Percentiles rank a stretch among this genome's conserved stretches.
Conservation (phyloP, 1,284 basidiomycete species). For the Singerocomus rubriflavus region DNA sequence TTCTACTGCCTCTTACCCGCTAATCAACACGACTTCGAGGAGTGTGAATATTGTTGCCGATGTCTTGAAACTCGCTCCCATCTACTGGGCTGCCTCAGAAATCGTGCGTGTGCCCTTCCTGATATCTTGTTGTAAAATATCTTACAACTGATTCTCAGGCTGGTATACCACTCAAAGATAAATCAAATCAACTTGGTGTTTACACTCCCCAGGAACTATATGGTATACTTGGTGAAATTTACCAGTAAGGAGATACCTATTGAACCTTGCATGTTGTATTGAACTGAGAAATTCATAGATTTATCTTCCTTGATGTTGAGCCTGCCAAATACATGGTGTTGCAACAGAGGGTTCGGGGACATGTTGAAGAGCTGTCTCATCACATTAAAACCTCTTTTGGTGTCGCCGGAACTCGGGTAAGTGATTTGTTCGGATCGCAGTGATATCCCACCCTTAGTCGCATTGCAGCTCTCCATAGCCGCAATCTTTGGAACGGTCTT, state of each 20-base stretch:
- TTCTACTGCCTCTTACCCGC: constrained; percentile 46
- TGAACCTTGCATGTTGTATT: not conserved
- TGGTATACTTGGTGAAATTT: constrained; percentile 63
- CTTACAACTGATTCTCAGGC: constrained; percentile 41
- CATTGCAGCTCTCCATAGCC: constrained; percentile 48
- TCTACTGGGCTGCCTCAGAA: constrained; percentile 66
- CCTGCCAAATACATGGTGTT: constrained; percentile 52
- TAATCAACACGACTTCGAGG: constrained; percentile 48
- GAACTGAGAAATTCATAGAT: constrained; percentile 40
- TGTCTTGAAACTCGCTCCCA: constrained; percentile 63
- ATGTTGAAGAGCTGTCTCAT: constrained; percentile 51
- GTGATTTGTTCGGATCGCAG: not conserved
- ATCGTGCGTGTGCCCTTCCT: constrained; percentile 45
- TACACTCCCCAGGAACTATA: constrained; percentile 64
- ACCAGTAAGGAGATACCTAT: constrained; percentile 45
- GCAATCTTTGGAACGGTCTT: constrained; percentile 49
- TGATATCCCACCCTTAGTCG: not conserved
- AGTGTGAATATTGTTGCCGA: constrained; percentile 70
- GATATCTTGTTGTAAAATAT: not conserved
- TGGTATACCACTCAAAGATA: constrained; percentile 70
- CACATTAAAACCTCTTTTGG: constrained; percentile 52
- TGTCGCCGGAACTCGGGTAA: constrained; percentile 24
- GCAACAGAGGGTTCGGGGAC: constrained; percentile 46
- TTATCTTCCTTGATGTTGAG: constrained; percentile 72
- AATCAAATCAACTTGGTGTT: constrained; percentile 47